Base-by-base conservation (phyloP, 352 stramenopile species). In the Globisporangium spiculum region DNA sequence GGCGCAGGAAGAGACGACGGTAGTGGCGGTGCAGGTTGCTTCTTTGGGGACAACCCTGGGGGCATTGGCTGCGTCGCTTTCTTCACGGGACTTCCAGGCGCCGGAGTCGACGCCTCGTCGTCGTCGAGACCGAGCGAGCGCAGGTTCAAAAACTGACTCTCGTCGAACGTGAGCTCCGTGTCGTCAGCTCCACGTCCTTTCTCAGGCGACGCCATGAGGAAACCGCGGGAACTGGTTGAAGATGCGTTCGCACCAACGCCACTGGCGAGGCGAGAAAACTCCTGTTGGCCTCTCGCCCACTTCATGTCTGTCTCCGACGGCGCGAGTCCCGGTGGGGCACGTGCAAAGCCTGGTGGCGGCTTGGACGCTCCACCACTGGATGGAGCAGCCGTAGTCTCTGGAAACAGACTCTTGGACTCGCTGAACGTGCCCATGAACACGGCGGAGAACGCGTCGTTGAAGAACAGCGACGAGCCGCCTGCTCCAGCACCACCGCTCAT, bases 391-490 rank as follows among this genome's bases (percentile, higher is more conserved):
- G 36, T 56, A 22, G 46, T 26, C 16, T 60, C 56, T 48, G 60
- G 54, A 26, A 60, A 59, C 24, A 72, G 52, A 24, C 59, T 54
- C 59, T 70, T 70, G 14, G 70, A 70, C 1, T 89, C 83, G 75
- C 82, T 80, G 64, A 96, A 92, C 56, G 78, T 90, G 60, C 85
- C 85, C 80, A 90, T 91, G 69, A 96, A 96, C 14, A 89, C 80
- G 20, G 88, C 86, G 14, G 88, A 93, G 66, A 96, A 92, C 22
- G 85, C 82, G 66, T 96, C 83, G 58, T 96, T 92, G 69, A 94
- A 93, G 65, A 96, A 92, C 32, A 96, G 76, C 62, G 86, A 86
- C 63, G 78, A 90, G 26, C 78, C 80, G n/a, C 74, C 72, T n/a
- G 68, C 38, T 46, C 44, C 44, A n/a, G 58, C 54, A 26, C 72